Base-by-base conservation (phyloP, 129 eudicot species). In the Flaveria ramosissima region DNA sequence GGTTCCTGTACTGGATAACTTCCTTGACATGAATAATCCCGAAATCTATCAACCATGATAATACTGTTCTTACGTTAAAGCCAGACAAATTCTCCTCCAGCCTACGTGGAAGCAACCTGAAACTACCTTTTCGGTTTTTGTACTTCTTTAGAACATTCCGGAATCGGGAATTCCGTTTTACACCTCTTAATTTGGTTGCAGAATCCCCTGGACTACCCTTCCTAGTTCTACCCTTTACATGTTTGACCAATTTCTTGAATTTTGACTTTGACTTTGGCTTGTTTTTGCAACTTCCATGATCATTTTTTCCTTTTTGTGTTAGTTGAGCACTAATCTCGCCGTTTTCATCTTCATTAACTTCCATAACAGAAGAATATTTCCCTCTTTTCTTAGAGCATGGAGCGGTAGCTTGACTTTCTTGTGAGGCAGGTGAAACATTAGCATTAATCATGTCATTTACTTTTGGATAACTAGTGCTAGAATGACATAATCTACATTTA, bases 41-140 rank as follows among this genome's bases (percentile, higher is more conserved):
- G 32, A 85, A 84, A 75, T 83, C 82, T 76, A 94, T 83, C 73
- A 94, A 77, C 99, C 97, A 94, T 26, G 92, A 87, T 68, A 94
- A 78, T n/a, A 94, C 91, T 1, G 96, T 91, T 75, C 94, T 82
- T 46, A 76, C 82, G 57, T 85, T 86, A 66, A 69, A 26, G 80
- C 68, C 9, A 41, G 84, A 81, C 90, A 83, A 86, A 77, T 70
- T 81, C 47, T 82, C 84, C 36, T 87, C 92, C 36, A 69, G 88
- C 42, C 83, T 89, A 26, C 92, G 85, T 8, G 88, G 90, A 60
- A 86, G 99, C 72, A 94, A 80, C 89, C 90, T 87, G 85, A 93
- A 94, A 78, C 92, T 83, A 30, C 93, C 87, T 80, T 85, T 91
- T 53, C 77, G 86, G 74, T 68, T 89, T 81, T 87, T 91, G 82